Percentiles rank a stretch among this genome's conserved stretches.
phyloP scores from a whole-genome alignment of 2,329 filamentous ascomycete genomes.

The Claviceps purpurea region DNA sequence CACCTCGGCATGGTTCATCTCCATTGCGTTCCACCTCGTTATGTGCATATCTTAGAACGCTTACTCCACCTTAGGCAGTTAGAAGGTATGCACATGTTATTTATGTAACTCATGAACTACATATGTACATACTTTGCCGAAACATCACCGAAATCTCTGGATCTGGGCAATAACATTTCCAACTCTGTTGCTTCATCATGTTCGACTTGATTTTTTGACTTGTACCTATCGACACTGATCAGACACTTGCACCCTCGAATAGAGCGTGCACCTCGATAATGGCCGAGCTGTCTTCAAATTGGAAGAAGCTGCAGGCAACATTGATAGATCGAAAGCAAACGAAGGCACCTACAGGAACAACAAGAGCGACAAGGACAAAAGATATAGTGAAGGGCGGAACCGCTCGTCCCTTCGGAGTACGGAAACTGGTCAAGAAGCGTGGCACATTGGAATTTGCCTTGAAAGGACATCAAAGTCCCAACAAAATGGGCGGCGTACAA shows the following conservation, averaged over 20 bases:
- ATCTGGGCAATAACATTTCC: not conserved
- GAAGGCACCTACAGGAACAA: constrained; percentile 18
- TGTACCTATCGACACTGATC: not conserved
- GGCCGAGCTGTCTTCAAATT: constrained; percentile 51
- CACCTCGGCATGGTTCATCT: too few species aligned
- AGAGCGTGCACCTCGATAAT: constrained; percentile 12
- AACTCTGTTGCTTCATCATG: not conserved
- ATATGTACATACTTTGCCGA: not conserved
- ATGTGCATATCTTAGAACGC: not conserved
- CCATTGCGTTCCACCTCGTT: not conserved
- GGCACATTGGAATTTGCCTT: constrained; percentile 2
- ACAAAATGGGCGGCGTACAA: constrained; percentile 42
- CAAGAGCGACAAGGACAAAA: constrained; percentile 12
- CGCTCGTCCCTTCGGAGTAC: constrained; percentile 16
- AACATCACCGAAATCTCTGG: not conserved
- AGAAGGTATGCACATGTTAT: too few species aligned
- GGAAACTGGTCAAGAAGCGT: constrained; percentile 12
- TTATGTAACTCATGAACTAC: not conserved
- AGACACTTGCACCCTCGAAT: not conserved
- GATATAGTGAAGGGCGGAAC: constrained; percentile 7
- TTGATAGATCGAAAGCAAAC: constrained; percentile 32
- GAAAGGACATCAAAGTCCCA: constrained; percentile 6
- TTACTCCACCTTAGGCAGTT: not conserved
- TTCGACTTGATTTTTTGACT: not conserved
- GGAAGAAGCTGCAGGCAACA: constrained; percentile 62